Evolutionary conservation across 2,329 filamentous ascomycete genomes (phyloP), one percentile per base, ranked within the genome.

Genomic region (Eutypella sp.): DNA sequence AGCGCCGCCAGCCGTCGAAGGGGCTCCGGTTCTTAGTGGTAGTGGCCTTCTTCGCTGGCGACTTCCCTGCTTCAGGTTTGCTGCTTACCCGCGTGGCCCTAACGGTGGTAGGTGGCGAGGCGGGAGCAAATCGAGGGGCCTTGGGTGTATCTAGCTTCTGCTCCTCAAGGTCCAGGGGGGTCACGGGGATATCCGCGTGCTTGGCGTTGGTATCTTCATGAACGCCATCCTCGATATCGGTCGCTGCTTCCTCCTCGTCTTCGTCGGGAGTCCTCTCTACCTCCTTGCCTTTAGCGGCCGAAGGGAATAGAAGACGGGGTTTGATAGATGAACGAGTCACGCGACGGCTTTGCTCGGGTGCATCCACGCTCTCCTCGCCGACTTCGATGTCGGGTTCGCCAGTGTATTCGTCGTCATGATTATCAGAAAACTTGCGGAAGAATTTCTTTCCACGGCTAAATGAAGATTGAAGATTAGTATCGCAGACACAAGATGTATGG

Each of bases 371-470:
- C 39, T 64, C 62, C 15, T 57, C 64, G 2, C 61, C 56, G 11
- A 47, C 54, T 11, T 61, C 63, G 8, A 63, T 67, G 36, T 68
- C 57, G 47, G 60, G 60, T 33, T 70, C 62, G 29, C 52, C 62
- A 20, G 49, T 52, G 11, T 40, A 65, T 20, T 61, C 63, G 38
- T 67, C 67, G 40, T 69, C 63, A 24, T 71, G 55, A 38, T 46
- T 53, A 0, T 67, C 68, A 7, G 70, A 65, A 55, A 85, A 89
- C 59, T 83, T 85, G 64, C 83, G 82, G 69, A 89, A 89, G 46
- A 88, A 73, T 62, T 82, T 88, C 72, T 86, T 89, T 62, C 88
- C 88, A 57, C 88, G 88, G 73, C 86, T 90, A 40, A 41, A 41
- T 46, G 42, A 47, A 48, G 43, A 15, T 40, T 6, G 22, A 45